Evolutionary conservation across 1,284 basidiomycete species (phyloP).

Genomic region (Cryptococcus sp.): DNA sequence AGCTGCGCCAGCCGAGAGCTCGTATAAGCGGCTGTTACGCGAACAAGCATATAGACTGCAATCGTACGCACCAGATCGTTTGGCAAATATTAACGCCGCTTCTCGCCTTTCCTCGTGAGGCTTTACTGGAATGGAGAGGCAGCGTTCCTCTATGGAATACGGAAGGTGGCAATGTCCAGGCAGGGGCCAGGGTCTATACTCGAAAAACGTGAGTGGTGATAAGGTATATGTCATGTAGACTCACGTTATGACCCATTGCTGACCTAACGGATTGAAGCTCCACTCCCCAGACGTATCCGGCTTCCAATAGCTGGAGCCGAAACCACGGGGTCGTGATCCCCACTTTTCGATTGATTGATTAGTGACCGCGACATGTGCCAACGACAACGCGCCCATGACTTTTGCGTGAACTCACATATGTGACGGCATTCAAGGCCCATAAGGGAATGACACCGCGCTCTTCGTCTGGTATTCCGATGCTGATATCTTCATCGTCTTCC

Average conservation of each 20-base stretch:
- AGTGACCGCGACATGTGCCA: background rate
- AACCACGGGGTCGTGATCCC: slow-evolving; percentile 32
- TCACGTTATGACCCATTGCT: slow-evolving; percentile 27
- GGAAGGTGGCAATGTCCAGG: slow-evolving; percentile 12
- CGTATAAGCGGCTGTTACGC: background rate
- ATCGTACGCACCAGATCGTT: slow-evolving; percentile 18
- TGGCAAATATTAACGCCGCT: slow-evolving; percentile 23
- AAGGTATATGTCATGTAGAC: background rate
- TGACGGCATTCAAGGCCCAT: slow-evolving; percentile 23
- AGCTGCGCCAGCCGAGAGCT: background rate
- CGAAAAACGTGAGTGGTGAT: background rate
- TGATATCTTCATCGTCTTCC: slow-evolving; percentile 14
- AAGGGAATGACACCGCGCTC: slow-evolving; percentile 22
- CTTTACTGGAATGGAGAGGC: slow-evolving; percentile 11
- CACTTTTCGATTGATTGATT: slow-evolving; percentile 23
- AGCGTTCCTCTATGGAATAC: slow-evolving; percentile 22
- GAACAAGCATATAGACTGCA: background rate
- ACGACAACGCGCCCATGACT: background rate
- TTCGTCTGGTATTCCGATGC: slow-evolving; percentile 9
- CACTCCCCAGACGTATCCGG: slow-evolving; percentile 15
- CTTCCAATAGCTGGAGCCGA: slow-evolving; percentile 10
- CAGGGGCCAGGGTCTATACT: slow-evolving; percentile 4
- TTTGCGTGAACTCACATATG: slow-evolving; percentile 24
- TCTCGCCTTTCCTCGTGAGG: slow-evolving; percentile 12
- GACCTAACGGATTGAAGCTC: slow-evolving; percentile 26